phyloP scores from a whole-genome alignment of 768 basidiomycete species.

The Xerocomus spinulosus region DNA sequence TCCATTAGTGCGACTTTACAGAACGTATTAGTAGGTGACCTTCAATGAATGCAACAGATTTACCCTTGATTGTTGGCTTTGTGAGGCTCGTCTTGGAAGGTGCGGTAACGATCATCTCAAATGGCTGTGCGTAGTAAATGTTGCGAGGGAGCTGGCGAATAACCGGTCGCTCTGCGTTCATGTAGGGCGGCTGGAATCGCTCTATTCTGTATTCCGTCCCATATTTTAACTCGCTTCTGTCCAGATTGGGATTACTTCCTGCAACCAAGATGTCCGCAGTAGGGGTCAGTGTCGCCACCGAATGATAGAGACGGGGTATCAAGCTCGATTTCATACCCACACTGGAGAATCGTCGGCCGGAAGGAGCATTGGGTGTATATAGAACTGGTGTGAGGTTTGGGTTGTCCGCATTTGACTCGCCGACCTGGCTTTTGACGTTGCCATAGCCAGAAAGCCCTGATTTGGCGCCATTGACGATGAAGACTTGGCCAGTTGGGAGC shows the following conservation, averaged over 20 bases:
- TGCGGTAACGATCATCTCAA: constrained; percentile 42
- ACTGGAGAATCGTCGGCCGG: constrained; percentile 54
- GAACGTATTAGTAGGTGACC: constrained; percentile 5
- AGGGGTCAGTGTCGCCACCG: constrained; percentile 76
- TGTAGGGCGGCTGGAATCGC: constrained; percentile 80
- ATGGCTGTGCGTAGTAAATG: constrained; percentile 44
- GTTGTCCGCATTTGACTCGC: constrained; percentile 72
- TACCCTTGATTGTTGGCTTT: constrained; percentile 49
- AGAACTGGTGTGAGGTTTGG: constrained; percentile 65
- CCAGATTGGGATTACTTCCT: constrained; percentile 81
- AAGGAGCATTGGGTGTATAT: constrained; percentile 55
- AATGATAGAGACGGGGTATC: constrained; percentile 78
- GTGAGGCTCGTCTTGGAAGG: constrained; percentile 33
- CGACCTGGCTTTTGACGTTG: constrained; percentile 65
- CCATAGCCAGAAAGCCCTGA: constrained; percentile 76
- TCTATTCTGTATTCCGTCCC: constrained; percentile 89
- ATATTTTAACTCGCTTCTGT: constrained; percentile 66
- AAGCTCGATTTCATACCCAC: constrained; percentile 56
- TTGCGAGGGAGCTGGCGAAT: constrained; percentile 34
- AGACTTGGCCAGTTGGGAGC: constrained; percentile 68
- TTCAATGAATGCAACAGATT: constrained; percentile 3
- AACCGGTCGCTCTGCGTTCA: constrained; percentile 54
- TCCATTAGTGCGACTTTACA: constrained; percentile 69
- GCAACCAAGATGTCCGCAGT: constrained; percentile 70
- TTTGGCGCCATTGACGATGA: constrained; percentile 73